Percentiles rank a stretch among this genome's conserved stretches.
Evolutionary conservation across 192 early-diverging fungal species (phyloP).

Genomic region (Powellomyces hirtus): DNA sequence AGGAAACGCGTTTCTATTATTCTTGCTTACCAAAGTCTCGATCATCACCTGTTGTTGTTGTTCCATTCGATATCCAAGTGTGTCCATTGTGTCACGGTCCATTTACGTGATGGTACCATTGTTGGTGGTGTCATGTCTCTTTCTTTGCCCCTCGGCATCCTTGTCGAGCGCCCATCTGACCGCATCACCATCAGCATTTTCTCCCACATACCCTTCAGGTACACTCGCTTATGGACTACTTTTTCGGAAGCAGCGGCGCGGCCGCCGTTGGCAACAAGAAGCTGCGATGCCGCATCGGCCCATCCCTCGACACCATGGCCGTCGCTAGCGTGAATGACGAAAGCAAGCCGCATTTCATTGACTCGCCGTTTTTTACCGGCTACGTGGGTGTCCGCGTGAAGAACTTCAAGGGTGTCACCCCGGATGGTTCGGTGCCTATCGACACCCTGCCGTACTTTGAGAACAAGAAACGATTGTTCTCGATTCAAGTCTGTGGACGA

Average conservation of each 20-base stretch:
- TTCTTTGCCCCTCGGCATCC: too few species aligned
- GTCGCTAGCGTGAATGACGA: slow-evolving; percentile 63
- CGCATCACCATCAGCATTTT: too few species aligned
- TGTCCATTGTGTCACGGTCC: too few species aligned
- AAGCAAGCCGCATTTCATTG: slow-evolving; percentile 56
- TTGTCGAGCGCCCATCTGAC: too few species aligned
- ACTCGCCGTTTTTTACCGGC: slow-evolving; percentile 63
- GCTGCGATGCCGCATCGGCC: slow-evolving; percentile 47
- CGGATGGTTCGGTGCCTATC: slow-evolving; percentile 34
- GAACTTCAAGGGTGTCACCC: slow-evolving; percentile 59
- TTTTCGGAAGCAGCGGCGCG: slow-evolving; percentile 37
- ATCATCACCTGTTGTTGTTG: too few species aligned
- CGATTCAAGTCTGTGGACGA: slow-evolving; percentile 69
- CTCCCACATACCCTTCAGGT: too few species aligned
- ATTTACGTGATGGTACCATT: too few species aligned
- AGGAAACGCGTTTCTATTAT: too few species aligned
- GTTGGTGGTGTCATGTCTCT: too few species aligned
- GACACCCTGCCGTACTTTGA: slow-evolving; percentile 58
- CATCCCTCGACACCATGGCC: slow-evolving; percentile 37
- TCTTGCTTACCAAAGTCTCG: too few species aligned
- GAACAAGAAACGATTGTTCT: slow-evolving; percentile 57
- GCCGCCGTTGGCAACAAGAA: slow-evolving; percentile 32
- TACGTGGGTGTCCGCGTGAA: slow-evolving; percentile 66
- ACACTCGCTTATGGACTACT: slow-evolving; percentile 48
- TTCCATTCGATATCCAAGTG: too few species aligned